Evolutionary conservation across 352 stramenopile species (phyloP).

Genomic region (Pythium grandisporangium): DNA sequence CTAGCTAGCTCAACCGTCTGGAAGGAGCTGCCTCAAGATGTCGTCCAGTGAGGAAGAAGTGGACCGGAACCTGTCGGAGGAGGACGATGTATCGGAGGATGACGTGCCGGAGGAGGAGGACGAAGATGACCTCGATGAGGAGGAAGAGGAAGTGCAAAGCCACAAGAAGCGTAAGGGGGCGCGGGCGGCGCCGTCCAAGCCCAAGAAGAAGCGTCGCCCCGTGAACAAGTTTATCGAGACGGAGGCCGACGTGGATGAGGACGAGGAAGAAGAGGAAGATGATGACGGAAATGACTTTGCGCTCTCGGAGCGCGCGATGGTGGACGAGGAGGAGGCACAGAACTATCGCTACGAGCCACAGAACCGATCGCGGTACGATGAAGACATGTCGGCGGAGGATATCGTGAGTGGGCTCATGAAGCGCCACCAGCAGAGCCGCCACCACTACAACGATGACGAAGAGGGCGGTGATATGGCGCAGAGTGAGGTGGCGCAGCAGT

Average conservation of each 20-base stretch:
- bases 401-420: constrained; percentile 87
- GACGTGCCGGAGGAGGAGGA: constrained; percentile 71
- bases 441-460: constrained; percentile 80
- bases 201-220: constrained; percentile 73
- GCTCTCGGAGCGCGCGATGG: constrained; percentile 60
- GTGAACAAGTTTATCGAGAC: constrained; percentile 89
- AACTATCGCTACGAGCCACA: constrained; percentile 73
- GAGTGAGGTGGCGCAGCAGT: constrained; percentile 83
- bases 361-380: constrained; percentile 59
- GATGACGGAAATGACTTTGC: constrained; percentile 76
- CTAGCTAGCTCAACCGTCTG: too few species aligned
- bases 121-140: constrained; percentile 34
- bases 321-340: constrained; percentile 64
- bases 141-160: constrained; percentile 36
- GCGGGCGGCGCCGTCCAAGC: constrained; percentile 50
- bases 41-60: constrained; percentile 84
- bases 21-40: too few species aligned
- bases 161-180: constrained; percentile 68
- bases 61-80: constrained; percentile 77
- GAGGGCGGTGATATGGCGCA: constrained; percentile 76
- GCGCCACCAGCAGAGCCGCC: constrained; percentile 77
- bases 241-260: constrained; percentile 80
- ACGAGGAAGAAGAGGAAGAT: constrained; percentile 82
- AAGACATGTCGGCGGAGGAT: constrained; percentile 75
- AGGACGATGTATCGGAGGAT: constrained; percentile 63